Conservation (phyloP, 1,139 yeast genomes). For the Candida buenavistaensis region DNA sequence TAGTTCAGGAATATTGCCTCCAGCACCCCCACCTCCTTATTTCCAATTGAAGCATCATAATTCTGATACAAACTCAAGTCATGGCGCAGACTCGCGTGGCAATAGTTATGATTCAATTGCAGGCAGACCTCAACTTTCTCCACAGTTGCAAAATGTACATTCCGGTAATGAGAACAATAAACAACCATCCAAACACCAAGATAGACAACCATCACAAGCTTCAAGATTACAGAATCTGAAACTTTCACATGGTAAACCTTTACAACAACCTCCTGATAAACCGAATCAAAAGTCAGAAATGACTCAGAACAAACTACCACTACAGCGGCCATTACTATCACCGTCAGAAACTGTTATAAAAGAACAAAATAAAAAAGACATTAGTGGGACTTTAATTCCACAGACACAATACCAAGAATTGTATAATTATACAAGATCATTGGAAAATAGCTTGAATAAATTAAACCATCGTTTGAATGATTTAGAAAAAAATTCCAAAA, state of each 20-base stretch:
- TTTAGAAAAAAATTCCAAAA: conserved; percentile 10
- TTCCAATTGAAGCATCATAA: neutral
- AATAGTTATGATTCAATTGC: neutral
- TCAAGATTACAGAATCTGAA: too few relatives aligned
- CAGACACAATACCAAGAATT: too few relatives aligned
- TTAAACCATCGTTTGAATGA: conserved; percentile 23
- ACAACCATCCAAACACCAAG: neutral
- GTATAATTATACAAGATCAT: too few relatives aligned
- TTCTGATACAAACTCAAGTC: neutral
- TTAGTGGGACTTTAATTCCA: too few relatives aligned
- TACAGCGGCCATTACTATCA: too few relatives aligned
- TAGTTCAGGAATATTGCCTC: neutral
- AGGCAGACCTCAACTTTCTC: neutral
- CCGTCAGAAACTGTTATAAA: too few relatives aligned
- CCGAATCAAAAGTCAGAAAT: too few relatives aligned
- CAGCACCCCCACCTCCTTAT: neutral
- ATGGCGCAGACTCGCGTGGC: neutral
- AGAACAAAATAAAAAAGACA: too few relatives aligned
- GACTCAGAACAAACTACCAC: too few relatives aligned
- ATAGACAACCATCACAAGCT: too few relatives aligned
- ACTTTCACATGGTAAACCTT: too few relatives aligned
- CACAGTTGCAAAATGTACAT: neutral
- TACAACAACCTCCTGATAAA: too few relatives aligned
- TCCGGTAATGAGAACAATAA: neutral
- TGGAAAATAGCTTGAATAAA: conserved; percentile 23